phyloP scores from a whole-genome alignment of 2,329 filamentous ascomycete species.

The Aureobasidium leucospermi region DNA sequence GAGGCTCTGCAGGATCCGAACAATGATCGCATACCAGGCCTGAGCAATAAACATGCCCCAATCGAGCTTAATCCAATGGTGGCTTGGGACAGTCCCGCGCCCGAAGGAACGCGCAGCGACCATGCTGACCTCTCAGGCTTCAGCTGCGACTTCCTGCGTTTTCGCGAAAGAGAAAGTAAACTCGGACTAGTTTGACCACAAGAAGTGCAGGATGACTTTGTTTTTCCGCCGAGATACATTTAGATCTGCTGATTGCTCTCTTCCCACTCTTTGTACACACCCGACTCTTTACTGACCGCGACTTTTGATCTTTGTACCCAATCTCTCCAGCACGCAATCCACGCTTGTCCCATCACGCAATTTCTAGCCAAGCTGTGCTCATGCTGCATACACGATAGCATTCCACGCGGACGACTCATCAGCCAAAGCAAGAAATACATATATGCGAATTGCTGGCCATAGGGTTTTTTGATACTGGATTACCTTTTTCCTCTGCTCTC shows the following conservation, averaged over 20 bases:
- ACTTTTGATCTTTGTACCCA: not conserved
- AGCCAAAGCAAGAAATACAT: not conserved
- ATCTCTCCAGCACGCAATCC: slow-evolving; percentile 8
- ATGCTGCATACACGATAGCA: not conserved
- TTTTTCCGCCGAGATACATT: not conserved
- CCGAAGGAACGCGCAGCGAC: not conserved
- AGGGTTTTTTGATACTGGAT: not conserved
- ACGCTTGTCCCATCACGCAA: slow-evolving; percentile 4
- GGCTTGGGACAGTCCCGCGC: not conserved
- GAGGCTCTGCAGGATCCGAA: not conserved
- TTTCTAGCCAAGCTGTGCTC: not conserved
- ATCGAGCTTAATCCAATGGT: not conserved
- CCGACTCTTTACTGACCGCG: not conserved
- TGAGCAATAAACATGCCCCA: not conserved
- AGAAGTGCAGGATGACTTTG: not conserved
- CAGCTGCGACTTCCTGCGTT: not conserved
- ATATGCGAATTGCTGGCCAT: not conserved
- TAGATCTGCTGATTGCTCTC: not conserved
- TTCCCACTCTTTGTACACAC: not conserved
- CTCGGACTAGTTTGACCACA: not conserved
- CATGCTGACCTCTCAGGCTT: not conserved
- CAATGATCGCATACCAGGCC: not conserved
- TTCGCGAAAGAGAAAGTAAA: not conserved
- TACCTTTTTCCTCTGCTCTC: not conserved
- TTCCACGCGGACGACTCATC: not conserved